Percentiles rank a stretch among this genome's conserved stretches.
These are phyloP conservation scores for Pseudogymnoascus sp. DNA, from an alignment of 2,329 filamentous ascomycete genomes.

Conservation along the genomic window DNA sequence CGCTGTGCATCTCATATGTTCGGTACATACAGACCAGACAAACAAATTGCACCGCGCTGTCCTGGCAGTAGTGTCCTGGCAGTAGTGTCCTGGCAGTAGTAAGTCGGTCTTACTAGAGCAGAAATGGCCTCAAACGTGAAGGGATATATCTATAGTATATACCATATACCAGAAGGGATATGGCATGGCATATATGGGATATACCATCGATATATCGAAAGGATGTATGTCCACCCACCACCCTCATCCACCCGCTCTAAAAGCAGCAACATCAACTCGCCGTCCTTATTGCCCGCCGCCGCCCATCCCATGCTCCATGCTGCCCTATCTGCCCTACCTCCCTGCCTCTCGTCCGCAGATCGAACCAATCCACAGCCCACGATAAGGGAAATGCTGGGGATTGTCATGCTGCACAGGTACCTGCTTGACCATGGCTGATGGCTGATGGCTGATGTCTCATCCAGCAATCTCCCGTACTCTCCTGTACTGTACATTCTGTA, in stretches of 20 bases:
- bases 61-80: too few species aligned
- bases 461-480: constrained; percentile 1
- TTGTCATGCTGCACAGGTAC: neutral
- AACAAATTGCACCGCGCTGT: too few species aligned
- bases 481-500: neutral
- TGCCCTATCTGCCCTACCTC: neutral
- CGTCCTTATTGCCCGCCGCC: neutral
- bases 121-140: too few species aligned
- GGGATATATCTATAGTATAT: too few species aligned
- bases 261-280: neutral
- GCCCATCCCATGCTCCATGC: neutral
- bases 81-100: too few species aligned
- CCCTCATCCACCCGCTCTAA: neutral
- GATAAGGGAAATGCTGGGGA: neutral
- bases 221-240: too few species aligned
- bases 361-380: neutral
- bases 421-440: constrained; percentile 6
- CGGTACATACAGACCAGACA: too few species aligned
- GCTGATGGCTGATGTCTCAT: neutral
- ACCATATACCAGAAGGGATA: too few species aligned
- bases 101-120: too few species aligned
- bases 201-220: too few species aligned
- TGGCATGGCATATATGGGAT: too few species aligned
- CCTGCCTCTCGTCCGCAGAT: neutral
- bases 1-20: too few species aligned